These are phyloP conservation scores for Cryphonectria naterciae DNA, from an alignment of 2,329 filamentous ascomycete genomes.

Conservation along the genomic window DNA sequence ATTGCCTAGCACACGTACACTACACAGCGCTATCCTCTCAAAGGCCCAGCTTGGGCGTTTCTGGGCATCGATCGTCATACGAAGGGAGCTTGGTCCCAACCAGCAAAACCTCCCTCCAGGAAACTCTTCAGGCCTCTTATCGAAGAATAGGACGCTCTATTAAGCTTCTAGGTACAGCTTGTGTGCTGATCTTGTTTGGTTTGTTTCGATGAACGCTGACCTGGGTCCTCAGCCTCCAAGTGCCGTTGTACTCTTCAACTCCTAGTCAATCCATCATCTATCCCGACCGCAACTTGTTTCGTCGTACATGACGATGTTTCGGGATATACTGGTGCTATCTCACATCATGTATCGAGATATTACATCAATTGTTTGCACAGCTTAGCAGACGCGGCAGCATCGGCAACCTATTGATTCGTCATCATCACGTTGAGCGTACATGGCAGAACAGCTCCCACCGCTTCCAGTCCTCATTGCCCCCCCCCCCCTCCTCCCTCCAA, in stretches of 20 bases:
- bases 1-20: background rate
- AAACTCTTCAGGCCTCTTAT: background rate
- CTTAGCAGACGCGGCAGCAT: background rate
- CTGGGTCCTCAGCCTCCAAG: background rate
- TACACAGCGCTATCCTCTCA: background rate
- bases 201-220: background rate
- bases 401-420: background rate
- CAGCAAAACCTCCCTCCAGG: background rate
- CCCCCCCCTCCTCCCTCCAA: too few species aligned
- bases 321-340: background rate
- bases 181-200: background rate
- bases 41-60: background rate
- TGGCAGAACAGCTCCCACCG: background rate
- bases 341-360: background rate
- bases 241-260: background rate
- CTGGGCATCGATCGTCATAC: background rate
- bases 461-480: background rate
- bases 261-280: too few species aligned
- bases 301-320: too few species aligned
- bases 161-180: background rate
- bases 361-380: background rate
- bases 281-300: too few species aligned
- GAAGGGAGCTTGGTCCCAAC: background rate
- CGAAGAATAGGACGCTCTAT: background rate
- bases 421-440: background rate